These are phyloP conservation scores for Ogataea trehalophila DNA, from an alignment of 805 yeast species.

Conservation along the genomic window DNA sequence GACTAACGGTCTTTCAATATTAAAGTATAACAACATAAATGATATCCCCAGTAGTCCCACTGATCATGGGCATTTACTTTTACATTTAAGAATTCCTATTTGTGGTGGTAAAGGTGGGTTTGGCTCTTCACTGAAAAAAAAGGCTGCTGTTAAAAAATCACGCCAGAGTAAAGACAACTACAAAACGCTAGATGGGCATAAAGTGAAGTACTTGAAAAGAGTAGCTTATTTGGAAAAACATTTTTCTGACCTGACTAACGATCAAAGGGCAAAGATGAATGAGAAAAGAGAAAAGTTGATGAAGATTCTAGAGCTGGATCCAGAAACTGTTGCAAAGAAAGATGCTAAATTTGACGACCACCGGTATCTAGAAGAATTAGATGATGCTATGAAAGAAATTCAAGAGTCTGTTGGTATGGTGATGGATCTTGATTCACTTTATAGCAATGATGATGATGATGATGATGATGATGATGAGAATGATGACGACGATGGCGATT, in stretches of 20 bases:
- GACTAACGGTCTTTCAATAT: constrained; percentile 10
- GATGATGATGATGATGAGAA: background rate
- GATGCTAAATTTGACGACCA: constrained; percentile 33
- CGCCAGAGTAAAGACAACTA: constrained; percentile 20
- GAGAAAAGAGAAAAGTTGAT: constrained; percentile 33
- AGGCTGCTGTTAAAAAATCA: constrained; percentile 31
- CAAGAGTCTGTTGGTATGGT: constrained; percentile 22
- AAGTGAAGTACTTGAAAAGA: constrained; percentile 32
- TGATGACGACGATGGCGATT: background rate
- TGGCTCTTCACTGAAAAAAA: constrained; percentile 37
- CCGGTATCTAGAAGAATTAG: constrained; percentile 35
- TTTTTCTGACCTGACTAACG: constrained; percentile 12
- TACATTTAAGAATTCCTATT: constrained; percentile 31
- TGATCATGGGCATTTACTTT: constrained; percentile 12
- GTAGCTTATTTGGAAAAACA: constrained; percentile 32
- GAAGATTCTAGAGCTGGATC: constrained; percentile 28
- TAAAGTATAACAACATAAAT: background rate
- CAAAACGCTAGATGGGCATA: constrained; percentile 38
- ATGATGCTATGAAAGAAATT: constrained; percentile 33
- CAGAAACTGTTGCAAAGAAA: constrained; percentile 12
- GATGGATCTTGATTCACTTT: constrained; percentile 3
- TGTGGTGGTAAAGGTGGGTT: constrained; percentile 54
- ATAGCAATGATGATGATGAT: background rate
- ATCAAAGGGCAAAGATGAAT: constrained; percentile 16
- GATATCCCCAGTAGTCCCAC: background rate